A percentile compares a stretch with the other conserved stretches of the same genome.
phyloP scores from a whole-genome alignment of 2,329 filamentous ascomycete species.

The Aspergillus alliaceus region DNA sequence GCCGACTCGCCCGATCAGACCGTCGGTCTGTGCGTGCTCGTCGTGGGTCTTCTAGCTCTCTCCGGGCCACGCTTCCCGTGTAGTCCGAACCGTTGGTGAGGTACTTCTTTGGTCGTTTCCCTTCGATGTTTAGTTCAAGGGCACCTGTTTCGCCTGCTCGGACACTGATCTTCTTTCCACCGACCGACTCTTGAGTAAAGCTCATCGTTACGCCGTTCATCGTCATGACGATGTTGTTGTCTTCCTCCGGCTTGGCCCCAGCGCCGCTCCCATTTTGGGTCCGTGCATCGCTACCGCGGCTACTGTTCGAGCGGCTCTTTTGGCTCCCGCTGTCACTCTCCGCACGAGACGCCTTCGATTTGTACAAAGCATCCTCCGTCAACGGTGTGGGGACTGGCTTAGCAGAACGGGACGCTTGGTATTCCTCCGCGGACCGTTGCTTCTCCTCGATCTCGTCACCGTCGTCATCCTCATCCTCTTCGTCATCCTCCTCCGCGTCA shows the following conservation, averaged over 20 bases:
- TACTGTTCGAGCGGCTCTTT: conserved; percentile 43
- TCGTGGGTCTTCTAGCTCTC: conserved; percentile 35
- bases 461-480: conserved; percentile 14
- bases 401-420: conserved; percentile 37
- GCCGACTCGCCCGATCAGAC: conserved; percentile 38
- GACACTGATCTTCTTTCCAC: conserved; percentile 40
- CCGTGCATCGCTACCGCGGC: conserved; percentile 38
- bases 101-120: conserved; percentile 38
- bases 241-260: conserved; percentile 35
- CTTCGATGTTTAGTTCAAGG: conserved; percentile 41
- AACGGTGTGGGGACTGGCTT: conserved; percentile 26
- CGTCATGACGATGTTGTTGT: conserved; percentile 40
- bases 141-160: conserved; percentile 39
- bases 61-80: conserved; percentile 28
- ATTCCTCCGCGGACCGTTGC: conserved; percentile 38
- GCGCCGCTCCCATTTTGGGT: conserved; percentile 35
- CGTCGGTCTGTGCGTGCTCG: conserved; percentile 34
- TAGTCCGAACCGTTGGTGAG: conserved; percentile 37
- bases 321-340: conserved; percentile 43
- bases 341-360: conserved; percentile 30
- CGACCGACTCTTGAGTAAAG: conserved; percentile 36
- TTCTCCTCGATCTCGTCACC: conserved; percentile 36
- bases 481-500: conserved; percentile 18
- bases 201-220: conserved; percentile 43
- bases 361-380: conserved; percentile 35